Evolutionary conservation across 2,329 filamentous ascomycete genomes (phyloP), one percentile per base, ranked within the genome.

Genomic region (Penicillium capsulatum): DNA sequence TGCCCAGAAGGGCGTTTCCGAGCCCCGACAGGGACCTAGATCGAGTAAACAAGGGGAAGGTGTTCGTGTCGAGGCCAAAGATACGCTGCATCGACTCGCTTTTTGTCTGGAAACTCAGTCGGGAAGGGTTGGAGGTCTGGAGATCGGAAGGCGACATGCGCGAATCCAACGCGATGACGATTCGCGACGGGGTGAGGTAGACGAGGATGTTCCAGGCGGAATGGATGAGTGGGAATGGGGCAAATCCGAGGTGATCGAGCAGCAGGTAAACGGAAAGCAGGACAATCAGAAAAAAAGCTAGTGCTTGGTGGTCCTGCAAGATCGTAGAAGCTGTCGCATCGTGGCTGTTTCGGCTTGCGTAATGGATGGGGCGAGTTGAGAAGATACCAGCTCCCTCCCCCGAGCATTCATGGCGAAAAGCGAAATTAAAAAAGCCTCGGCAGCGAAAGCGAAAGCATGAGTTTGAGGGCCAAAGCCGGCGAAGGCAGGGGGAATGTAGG

Each of bases 31-130:
- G 60, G 9, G 72, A 74, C 27, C 69, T 71, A 2, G 81, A 61
- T 14, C 76, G 73, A 39, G 75, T 74, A 40, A 76, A 74, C 22
- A 80, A 74, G 3, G 73, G 79, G 51, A 77, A 72, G 27, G 80
- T 74, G 10, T 80, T 76, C 5, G 74, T 74, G 33, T 80, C 76
- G 45, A 84, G 57, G 2, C 81, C 76, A 22, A 87, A 61, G 20
- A 87, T 72, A 45, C 78, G 75, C 51, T 75, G 72, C 66, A 88
- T 74, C 7, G 75, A 73, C 50, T 81, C 75, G 58, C 78, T 81
- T 63, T 88, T 89, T 17, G 75, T 73, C 31, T 61, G 51, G 17
- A 63, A 58, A n/a, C 49, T 59, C 55, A 57, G 54, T 33, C 47
- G 51, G 29, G 45, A 51, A 17, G 38, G 42, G 75, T 69, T 29